A percentile compares a stretch with the other conserved stretches of the same genome.
Evolutionary conservation across 345 rosid species (phyloP).

Genomic region (Zanthoxylum bungeanum): DNA sequence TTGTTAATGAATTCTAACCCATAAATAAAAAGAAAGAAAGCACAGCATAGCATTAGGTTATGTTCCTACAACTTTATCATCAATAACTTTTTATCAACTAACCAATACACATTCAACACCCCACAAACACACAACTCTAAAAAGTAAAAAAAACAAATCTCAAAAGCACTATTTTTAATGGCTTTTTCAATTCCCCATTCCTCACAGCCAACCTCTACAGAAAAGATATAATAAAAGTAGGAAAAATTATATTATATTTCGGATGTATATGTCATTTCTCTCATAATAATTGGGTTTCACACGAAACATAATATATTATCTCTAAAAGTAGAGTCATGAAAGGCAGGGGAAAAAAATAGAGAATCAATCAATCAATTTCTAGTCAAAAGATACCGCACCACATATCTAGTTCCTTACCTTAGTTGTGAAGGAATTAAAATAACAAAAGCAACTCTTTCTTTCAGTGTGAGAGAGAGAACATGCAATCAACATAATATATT

Average conservation of each 20-base stretch:
- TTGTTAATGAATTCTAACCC: too few relatives aligned
- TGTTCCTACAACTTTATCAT: constrained; percentile 20
- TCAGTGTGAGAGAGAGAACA: background rate
- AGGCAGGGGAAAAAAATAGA: background rate
- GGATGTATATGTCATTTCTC: too few relatives aligned
- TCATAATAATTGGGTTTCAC: too few relatives aligned
- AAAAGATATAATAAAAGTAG: too few relatives aligned
- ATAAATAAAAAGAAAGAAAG: background rate
- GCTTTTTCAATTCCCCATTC: background rate
- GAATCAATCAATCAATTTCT: constrained; percentile 11
- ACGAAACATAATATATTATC: too few relatives aligned
- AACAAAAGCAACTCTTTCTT: constrained; percentile 6
- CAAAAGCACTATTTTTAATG: constrained; percentile 19
- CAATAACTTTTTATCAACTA: constrained; percentile 6
- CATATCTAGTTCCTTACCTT: constrained; percentile 12
- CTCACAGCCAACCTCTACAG: too few relatives aligned
- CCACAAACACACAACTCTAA: too few relatives aligned
- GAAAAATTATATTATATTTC: too few relatives aligned
- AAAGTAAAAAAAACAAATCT: too few relatives aligned
- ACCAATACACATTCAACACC: constrained; percentile 5
- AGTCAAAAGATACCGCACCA: constrained; percentile 17
- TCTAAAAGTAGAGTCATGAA: too few relatives aligned
- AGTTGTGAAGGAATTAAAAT: constrained; percentile 25
- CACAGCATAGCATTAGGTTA: constrained; percentile 8
- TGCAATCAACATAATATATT: constrained; percentile 9